These are phyloP conservation scores for Termitomyces sp. DNA, from an alignment of 768 basidiomycete genomes.

Conservation along the genomic window DNA sequence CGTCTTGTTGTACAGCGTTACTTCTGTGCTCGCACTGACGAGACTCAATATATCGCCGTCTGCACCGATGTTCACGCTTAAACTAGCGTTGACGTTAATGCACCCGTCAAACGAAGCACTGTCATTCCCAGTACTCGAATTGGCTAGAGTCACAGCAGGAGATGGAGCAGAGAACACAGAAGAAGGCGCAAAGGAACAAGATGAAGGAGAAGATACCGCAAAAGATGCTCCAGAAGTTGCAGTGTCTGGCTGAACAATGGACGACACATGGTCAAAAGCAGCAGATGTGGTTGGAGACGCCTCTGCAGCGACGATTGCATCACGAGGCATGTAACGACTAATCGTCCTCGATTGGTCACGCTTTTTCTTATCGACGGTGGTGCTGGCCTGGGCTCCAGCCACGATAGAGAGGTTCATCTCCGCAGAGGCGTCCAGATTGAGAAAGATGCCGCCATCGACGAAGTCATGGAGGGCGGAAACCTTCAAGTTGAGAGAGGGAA, in stretches of 20 bases:
- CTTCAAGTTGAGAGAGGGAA: slow-evolving; percentile 42
- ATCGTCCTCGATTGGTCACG: not conserved
- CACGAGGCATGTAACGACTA: slow-evolving; percentile 5
- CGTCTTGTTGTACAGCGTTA: slow-evolving; percentile 25
- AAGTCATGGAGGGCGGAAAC: slow-evolving; percentile 35
- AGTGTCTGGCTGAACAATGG: not conserved
- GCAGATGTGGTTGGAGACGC: not conserved
- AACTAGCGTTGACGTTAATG: slow-evolving; percentile 25
- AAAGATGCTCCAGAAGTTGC: not conserved
- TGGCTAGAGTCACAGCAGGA: not conserved
- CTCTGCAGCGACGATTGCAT: not conserved
- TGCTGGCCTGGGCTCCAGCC: slow-evolving; percentile 11
- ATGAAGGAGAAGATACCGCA: not conserved
- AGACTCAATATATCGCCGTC: slow-evolving; percentile 27
- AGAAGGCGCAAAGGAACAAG: not conserved
- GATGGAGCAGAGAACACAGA: not conserved
- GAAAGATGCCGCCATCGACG: slow-evolving; percentile 33
- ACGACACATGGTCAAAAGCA: not conserved
- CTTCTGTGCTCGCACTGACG: slow-evolving; percentile 16
- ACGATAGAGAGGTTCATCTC: slow-evolving; percentile 23
- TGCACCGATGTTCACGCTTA: slow-evolving; percentile 27
- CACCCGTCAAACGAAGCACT: slow-evolving; percentile 26
- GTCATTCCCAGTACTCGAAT: slow-evolving; percentile 3
- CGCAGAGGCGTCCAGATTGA: slow-evolving; percentile 35
- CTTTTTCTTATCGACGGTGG: slow-evolving; percentile 9